A percentile compares a stretch with the other conserved stretches of the same genome.
Evolutionary conservation across 2,329 filamentous ascomycete genomes (phyloP).

Genomic region (Helotiales sp.): DNA sequence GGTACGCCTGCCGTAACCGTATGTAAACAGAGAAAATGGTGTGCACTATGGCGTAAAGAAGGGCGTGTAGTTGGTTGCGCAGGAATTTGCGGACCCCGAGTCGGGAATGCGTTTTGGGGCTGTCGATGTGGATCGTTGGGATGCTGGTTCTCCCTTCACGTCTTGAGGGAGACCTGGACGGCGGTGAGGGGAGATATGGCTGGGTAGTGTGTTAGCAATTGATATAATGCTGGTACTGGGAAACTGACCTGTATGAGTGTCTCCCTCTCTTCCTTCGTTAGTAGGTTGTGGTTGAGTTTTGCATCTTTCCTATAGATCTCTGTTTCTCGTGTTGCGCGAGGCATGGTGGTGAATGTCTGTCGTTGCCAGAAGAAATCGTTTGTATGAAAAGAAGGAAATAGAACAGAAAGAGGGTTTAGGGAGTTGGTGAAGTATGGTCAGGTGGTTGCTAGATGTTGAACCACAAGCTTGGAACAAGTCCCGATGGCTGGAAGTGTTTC

Average conservation of each 20-base stretch:
- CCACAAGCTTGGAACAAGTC: neutral
- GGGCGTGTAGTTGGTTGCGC: conserved; percentile 64
- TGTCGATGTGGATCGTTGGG: conserved; percentile 35
- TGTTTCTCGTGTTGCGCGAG: conserved; percentile 43
- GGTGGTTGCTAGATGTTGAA: neutral
- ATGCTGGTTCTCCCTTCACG: conserved; percentile 37
- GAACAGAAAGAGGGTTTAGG: neutral
- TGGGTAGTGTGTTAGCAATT: conserved; percentile 31
- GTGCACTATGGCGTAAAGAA: conserved; percentile 74
- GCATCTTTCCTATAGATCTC: conserved; percentile 53
- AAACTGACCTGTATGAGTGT: conserved; percentile 51
- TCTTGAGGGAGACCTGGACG: conserved; percentile 29
- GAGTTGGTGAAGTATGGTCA: neutral
- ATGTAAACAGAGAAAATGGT: conserved; percentile 88
- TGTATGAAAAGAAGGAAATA: neutral
- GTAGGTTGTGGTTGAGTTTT: conserved; percentile 48
- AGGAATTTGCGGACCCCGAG: conserved; percentile 67
- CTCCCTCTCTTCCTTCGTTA: conserved; percentile 52
- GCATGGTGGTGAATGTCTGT: conserved; percentile 28
- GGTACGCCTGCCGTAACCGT: conserved; percentile 78
- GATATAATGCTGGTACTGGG: neutral
- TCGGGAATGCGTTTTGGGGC: conserved; percentile 41
- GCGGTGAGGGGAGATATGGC: conserved; percentile 43
- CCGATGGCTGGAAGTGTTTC: neutral
- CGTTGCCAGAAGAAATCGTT: neutral